Evolutionary conservation across 495 filamentous ascomycete species (phyloP).

Genomic region (Cercophora sp.): DNA sequence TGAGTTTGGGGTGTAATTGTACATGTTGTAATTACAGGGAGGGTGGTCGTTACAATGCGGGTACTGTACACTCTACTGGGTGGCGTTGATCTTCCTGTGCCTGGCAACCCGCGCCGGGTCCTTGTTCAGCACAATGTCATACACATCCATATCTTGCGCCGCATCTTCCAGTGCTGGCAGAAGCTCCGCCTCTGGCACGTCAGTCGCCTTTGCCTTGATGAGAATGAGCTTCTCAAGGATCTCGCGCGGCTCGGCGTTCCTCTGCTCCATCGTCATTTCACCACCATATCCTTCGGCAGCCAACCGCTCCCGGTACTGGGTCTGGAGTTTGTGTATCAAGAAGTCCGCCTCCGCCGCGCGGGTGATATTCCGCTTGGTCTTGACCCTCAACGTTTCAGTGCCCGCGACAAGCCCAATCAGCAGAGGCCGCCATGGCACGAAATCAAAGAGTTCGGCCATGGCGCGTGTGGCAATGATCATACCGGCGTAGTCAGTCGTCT

Average conservation of each 20-base stretch:
- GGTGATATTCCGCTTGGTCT: constrained; percentile 29
- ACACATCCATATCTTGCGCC: constrained; percentile 55
- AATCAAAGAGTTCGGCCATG: constrained; percentile 51
- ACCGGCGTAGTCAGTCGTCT: constrained; percentile 44
- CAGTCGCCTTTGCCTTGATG: constrained; percentile 37
- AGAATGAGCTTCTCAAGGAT: constrained; percentile 36
- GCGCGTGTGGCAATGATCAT: constrained; percentile 58
- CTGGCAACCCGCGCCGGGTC: constrained; percentile 19
- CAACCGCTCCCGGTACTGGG: constrained; percentile 14
- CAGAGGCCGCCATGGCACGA: constrained; percentile 39
- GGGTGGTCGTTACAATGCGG: too few species aligned
- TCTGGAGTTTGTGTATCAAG: constrained; percentile 29
- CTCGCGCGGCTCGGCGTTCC: constrained; percentile 19
- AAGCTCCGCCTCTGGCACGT: constrained; percentile 32
- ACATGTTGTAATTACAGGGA: too few species aligned
- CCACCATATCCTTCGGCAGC: constrained; percentile 16
- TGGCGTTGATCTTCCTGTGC: constrained; percentile 23
- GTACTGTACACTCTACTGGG: too few species aligned
- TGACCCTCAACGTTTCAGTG: constrained; percentile 31
- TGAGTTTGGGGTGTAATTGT: too few species aligned
- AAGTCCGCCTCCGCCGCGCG: constrained; percentile 31
- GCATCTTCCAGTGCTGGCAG: constrained; percentile 38
- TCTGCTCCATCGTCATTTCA: constrained; percentile 22
- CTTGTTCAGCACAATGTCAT: constrained; percentile 26
- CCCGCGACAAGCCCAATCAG: constrained; percentile 40